phyloP scores from a whole-genome alignment of 805 yeast genomes.

The Cyberlindnera maritima region DNA sequence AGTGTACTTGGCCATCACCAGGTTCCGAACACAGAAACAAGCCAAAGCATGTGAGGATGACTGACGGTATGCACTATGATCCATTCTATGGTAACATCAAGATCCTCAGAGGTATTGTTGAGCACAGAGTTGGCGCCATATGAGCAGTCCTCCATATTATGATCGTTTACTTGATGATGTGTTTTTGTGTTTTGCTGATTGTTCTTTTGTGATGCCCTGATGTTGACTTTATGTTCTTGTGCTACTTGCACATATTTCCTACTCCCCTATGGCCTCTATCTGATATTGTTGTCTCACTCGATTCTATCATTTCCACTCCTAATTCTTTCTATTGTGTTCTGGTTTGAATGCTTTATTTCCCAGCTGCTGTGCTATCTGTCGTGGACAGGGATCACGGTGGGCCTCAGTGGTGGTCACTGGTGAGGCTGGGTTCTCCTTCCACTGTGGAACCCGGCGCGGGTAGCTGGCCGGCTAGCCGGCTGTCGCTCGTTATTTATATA shows the following conservation, averaged over 20 bases:
- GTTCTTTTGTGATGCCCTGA: too few relatives aligned
- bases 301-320: background rate
- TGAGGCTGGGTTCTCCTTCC: background rate
- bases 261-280: too few relatives aligned
- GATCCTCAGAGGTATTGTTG: conserved; percentile 62
- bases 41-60: conserved; percentile 47
- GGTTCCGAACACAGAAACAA: conserved; percentile 47
- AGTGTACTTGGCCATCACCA: conserved; percentile 73
- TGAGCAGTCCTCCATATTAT: background rate
- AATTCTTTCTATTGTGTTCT: background rate
- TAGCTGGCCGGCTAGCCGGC: too few relatives aligned
- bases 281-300: too few relatives aligned
- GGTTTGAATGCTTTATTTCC: background rate
- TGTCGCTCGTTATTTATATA: background rate
- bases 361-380: background rate
- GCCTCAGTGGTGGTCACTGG: background rate
- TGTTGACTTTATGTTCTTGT: too few relatives aligned
- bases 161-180: background rate
- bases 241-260: too few relatives aligned
- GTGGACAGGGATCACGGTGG: background rate
- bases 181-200: too few relatives aligned
- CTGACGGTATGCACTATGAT: conserved; percentile 53
- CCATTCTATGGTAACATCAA: conserved; percentile 56
- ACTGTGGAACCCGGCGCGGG: background rate
- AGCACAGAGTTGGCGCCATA: conserved; percentile 32